phyloP scores from a whole-genome alignment of 805 yeast species.

The Millerozyma miso region DNA sequence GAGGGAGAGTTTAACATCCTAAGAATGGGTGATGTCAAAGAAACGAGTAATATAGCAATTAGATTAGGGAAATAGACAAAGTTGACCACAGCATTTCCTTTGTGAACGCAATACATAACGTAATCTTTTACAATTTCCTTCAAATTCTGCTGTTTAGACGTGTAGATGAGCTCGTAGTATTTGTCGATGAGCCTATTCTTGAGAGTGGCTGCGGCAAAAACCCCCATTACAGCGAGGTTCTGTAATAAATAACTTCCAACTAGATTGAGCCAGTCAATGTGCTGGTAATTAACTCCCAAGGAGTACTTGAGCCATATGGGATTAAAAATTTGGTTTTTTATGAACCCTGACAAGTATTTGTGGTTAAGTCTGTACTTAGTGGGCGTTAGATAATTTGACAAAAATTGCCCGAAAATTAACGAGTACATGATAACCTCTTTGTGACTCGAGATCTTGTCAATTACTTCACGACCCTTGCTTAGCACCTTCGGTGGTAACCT shows the following conservation, averaged over 20 bases:
- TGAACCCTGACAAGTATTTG: constrained; percentile 27
- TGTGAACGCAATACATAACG: constrained; percentile 15
- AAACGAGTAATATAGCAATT: constrained; percentile 28
- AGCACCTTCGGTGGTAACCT: constrained; percentile 10
- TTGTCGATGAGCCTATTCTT: constrained; percentile 18
- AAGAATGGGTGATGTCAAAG: constrained; percentile 30
- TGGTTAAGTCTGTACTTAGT: constrained; percentile 32
- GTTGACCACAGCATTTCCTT: constrained; percentile 28
- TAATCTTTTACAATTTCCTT: constrained; percentile 13
- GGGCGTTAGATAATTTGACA: constrained; percentile 39
- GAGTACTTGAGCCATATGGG: constrained; percentile 41
- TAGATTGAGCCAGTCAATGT: constrained; percentile 28
- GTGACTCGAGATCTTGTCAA: constrained; percentile 3
- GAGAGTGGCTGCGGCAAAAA: constrained; percentile 16
- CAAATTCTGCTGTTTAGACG: constrained; percentile 2
- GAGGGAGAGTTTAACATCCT: constrained; percentile 9
- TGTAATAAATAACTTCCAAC: constrained; percentile 22
- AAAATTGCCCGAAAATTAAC: constrained; percentile 32
- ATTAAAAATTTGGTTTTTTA: constrained; percentile 28
- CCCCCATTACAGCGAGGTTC: constrained; percentile 16
- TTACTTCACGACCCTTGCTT: constrained; percentile 14
- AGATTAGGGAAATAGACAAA: constrained; percentile 35
- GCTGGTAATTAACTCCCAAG: constrained; percentile 20
- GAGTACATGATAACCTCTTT: constrained; percentile 35
- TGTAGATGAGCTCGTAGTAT: constrained; percentile 20